Evolutionary conservation across 768 basidiomycete species (phyloP), one percentile per base, ranked within the genome.

Genomic region (Gyrodon lividus): DNA sequence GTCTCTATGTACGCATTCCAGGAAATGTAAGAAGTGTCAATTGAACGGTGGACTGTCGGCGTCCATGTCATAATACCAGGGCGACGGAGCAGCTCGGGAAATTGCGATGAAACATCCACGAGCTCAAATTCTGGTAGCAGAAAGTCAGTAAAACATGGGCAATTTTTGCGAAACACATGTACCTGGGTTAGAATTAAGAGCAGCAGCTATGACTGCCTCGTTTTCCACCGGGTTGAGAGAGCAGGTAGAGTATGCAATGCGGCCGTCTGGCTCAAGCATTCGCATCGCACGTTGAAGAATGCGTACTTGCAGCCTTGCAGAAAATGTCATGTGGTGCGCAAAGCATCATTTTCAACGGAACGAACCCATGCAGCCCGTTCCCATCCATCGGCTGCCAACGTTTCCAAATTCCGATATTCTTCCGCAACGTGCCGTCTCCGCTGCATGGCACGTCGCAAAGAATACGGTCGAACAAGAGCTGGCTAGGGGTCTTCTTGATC

Each of bases 381-480:
- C 89, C 96, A 66, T 96, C 92, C 67, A 83, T 81, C 12, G 87
- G 81, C 39, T 82, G 82, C 96, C 96, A 99, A 37, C 78, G 77
- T 65, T 87, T 89, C 97, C 97, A 99, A 35, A 99, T 97, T 1
- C 86, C 89, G 13, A 89, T 67, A 65, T 99, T 99, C 77, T 99
- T 99, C 55, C 97, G 74, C 50, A 98, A 69, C 0, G 97, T 99
- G 0, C 96, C 97, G 66, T 99, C 97, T 4, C 97, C 97, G 60
- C 91, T 94, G 65, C 97, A 99, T 8, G 97, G 97, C 8, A 99
- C 97, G 66, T 98, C 97, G 44, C 93, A 95, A 30, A 99, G 71
- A 52, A 99, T 96, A 28, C 96, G 77, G 67, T 98, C 96, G 61
- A 97, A 99, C 51, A 86, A 69, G 45, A 99, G 73, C 26, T 80